Conservation (phyloP, 73 alveolate genomes). For the Breviolum minutum region DNA sequence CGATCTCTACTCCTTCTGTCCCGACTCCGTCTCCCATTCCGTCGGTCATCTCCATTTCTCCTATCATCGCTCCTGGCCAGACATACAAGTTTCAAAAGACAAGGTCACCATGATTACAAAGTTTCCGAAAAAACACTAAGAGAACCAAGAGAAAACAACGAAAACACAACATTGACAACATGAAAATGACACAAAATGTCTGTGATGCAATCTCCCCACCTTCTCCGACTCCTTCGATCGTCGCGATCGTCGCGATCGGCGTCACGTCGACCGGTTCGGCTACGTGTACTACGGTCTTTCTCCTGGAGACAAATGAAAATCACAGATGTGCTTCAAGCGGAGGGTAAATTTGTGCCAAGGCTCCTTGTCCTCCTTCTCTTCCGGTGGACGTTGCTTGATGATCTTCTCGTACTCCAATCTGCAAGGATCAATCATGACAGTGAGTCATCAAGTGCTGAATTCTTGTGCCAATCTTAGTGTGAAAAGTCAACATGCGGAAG, state of each 20-base stretch:
- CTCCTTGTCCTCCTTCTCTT: conserved; percentile 35
- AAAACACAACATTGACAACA: background rate
- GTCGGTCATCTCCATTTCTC: conserved; percentile 26
- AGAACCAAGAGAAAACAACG: background rate
- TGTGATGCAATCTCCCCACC: background rate
- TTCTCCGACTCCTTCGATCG: background rate
- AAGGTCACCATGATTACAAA: background rate
- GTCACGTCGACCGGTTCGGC: conserved; percentile 73
- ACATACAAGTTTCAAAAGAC: background rate
- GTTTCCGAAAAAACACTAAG: background rate
- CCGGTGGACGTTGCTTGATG: conserved; percentile 51
- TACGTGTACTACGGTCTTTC: conserved; percentile 18
- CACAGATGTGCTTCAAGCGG: no score
- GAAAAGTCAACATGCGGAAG: background rate
- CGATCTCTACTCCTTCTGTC: conserved; percentile 13
- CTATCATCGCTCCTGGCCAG: background rate
- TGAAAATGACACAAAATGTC: background rate
- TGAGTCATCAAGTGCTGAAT: background rate
- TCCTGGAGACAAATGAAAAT: background rate
- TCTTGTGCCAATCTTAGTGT: no score
- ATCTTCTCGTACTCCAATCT: conserved; percentile 80
- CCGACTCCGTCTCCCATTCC: background rate
- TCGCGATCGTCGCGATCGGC: background rate
- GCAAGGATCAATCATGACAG: background rate
- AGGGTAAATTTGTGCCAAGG: background rate